phyloP scores from a whole-genome alignment of 768 basidiomycete genomes.

The Punctularia strigosozonata region DNA sequence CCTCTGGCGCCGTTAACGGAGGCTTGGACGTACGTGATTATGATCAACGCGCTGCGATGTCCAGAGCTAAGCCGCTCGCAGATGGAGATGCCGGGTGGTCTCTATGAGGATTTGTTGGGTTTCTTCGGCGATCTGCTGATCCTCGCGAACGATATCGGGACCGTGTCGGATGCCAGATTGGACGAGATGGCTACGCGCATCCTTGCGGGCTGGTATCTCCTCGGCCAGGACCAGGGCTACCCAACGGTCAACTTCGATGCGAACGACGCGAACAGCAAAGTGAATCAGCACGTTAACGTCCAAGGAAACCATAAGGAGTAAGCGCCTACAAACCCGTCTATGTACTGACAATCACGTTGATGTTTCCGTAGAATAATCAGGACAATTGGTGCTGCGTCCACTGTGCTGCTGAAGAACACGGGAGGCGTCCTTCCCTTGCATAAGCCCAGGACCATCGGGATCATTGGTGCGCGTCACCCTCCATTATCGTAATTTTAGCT shows the following conservation, averaged over 20 bases:
- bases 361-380: slow-evolving; percentile 56
- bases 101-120: slow-evolving; percentile 37
- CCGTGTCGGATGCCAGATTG: slow-evolving; percentile 50
- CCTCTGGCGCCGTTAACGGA: slow-evolving; percentile 41
- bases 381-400: slow-evolving; percentile 62
- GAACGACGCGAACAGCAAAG: neutral
- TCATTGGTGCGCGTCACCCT: slow-evolving; percentile 26
- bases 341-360: slow-evolving; percentile 50
- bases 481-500: neutral
- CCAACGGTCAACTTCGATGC: slow-evolving; percentile 21
- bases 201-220: slow-evolving; percentile 56
- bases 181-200: slow-evolving; percentile 81
- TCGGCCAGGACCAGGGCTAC: slow-evolving; percentile 54
- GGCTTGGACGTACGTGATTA: slow-evolving; percentile 49
- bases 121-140: slow-evolving; percentile 60
- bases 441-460: slow-evolving; percentile 43
- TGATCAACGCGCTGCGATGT: neutral
- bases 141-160: slow-evolving; percentile 61
- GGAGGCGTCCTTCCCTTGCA: slow-evolving; percentile 43
- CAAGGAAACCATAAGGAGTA: too few relatives aligned
- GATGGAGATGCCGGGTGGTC: slow-evolving; percentile 67
- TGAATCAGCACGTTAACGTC: neutral
- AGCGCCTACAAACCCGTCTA: too few relatives aligned
- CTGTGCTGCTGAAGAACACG: slow-evolving; percentile 68
- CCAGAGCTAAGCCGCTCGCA: slow-evolving; percentile 12